A percentile compares a stretch with the other conserved stretches of the same genome.
These are phyloP conservation scores for Wickerhamiella alocasiicola DNA, from an alignment of 805 yeast genomes.

Conservation along the genomic window DNA sequence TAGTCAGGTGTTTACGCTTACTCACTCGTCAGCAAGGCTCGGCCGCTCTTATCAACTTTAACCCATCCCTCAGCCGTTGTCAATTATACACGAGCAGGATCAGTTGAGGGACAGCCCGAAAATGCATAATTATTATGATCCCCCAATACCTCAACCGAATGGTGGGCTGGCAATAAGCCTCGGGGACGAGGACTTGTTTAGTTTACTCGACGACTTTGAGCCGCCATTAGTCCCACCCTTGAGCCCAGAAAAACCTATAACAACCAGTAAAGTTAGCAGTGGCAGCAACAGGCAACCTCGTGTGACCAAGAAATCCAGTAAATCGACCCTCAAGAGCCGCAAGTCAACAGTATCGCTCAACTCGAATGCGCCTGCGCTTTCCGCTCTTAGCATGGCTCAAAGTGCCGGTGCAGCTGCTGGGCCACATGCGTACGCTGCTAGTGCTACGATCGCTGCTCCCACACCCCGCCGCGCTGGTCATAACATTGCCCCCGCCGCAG, in stretches of 20 bases:
- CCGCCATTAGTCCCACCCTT: background rate
- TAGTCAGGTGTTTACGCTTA: background rate
- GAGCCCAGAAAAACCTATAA: background rate
- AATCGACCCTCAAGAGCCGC: constrained; percentile 7
- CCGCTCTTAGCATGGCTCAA: constrained; percentile 5
- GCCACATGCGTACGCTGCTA: constrained; percentile 7
- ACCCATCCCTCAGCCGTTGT: background rate
- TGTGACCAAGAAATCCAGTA: constrained; percentile 9
- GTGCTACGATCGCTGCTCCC: background rate
- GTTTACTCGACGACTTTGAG: constrained; percentile 7
- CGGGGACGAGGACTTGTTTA: constrained; percentile 10
- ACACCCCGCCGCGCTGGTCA: background rate
- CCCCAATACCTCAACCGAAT: constrained; percentile 4
- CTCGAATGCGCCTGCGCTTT: background rate
- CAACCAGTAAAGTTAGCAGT: background rate
- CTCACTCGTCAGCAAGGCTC: background rate
- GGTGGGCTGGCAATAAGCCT: constrained; percentile 7
- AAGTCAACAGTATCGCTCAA: constrained; percentile 6
- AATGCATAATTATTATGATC: constrained; percentile 10
- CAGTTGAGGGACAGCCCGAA: background rate
- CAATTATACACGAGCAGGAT: background rate
- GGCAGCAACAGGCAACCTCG: constrained; percentile 9
- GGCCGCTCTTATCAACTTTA: background rate
- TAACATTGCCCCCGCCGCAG: constrained; percentile 11
- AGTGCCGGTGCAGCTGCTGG: constrained; percentile 7